A percentile compares a stretch with the other conserved stretches of the same genome.
Conservation (phyloP, 805 yeast genomes). For the Jamesozyma hellenica region DNA sequence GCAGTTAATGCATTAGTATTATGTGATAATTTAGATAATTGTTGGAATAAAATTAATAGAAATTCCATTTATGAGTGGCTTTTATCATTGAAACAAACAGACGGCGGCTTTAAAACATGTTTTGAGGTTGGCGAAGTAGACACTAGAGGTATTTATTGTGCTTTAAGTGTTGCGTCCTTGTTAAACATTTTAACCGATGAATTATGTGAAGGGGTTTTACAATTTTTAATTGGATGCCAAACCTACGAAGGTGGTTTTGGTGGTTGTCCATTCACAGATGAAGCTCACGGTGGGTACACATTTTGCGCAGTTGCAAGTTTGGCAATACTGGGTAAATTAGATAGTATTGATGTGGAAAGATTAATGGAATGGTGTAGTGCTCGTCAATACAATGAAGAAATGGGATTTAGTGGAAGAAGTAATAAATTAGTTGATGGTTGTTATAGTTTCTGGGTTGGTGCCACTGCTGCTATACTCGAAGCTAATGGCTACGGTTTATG, state of each 20-base stretch:
- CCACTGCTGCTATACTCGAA: conserved; percentile 46
- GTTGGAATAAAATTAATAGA: conserved; percentile 39
- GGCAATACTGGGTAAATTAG: conserved; percentile 36
- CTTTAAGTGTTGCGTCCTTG: conserved; percentile 58
- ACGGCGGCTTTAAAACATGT: conserved; percentile 57
- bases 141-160: conserved; percentile 80
- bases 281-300: conserved; percentile 96
- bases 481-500: conserved; percentile 23
- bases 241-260: conserved; percentile 95
- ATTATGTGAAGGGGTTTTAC: conserved; percentile 40
- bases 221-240: conserved; percentile 65
- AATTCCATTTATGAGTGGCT: conserved; percentile 52
- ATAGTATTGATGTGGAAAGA: conserved; percentile 37
- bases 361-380: conserved; percentile 58
- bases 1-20: conserved; percentile 53
- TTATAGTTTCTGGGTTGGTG: conserved; percentile 94
- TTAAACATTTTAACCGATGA: conserved; percentile 55
- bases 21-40: conserved; percentile 34
- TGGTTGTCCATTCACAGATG: conserved; percentile 62
- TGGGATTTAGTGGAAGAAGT: conserved; percentile 82
- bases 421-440: conserved; percentile 95
- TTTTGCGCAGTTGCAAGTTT: conserved; percentile 74
- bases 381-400: conserved; percentile 66
- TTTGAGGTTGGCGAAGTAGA: conserved; percentile 64
- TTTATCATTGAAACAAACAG: conserved; percentile 44